Evolutionary conservation across 2,329 filamentous ascomycete genomes (phyloP).

Genomic region (Phyllosticta ampelicida): DNA sequence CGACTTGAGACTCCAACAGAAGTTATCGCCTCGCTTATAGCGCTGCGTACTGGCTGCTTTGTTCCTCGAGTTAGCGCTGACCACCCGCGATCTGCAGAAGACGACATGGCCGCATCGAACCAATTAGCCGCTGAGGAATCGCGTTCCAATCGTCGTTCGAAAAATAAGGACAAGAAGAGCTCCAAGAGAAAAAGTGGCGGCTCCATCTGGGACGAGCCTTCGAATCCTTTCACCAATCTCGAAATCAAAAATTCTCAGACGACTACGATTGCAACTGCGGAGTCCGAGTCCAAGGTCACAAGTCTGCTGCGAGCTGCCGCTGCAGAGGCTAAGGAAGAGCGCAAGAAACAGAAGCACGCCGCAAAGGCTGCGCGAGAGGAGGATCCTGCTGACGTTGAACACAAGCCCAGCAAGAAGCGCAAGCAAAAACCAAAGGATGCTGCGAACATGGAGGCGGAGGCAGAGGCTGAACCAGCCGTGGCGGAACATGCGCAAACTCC

Average conservation of each 20-base stretch:
- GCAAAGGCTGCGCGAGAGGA: neutral
- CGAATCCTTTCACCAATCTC: neutral
- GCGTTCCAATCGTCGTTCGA: neutral
- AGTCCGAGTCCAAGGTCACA: neutral
- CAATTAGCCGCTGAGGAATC: slow-evolving; percentile 2
- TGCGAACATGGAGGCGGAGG: neutral
- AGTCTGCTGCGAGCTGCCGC: neutral
- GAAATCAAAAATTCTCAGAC: neutral
- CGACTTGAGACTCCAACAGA: neutral
- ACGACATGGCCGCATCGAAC: slow-evolving; percentile 11
- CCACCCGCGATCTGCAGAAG: neutral
- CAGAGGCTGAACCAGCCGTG: neutral
- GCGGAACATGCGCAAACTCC: neutral
- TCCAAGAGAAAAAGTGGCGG: slow-evolving; percentile 5
- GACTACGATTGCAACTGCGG: neutral
- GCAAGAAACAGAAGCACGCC: neutral
- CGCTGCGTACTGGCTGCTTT: neutral
- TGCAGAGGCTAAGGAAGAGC: neutral
- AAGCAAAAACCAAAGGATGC: slow-evolving; percentile 5
- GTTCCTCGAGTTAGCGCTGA: neutral
- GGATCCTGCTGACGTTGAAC: neutral
- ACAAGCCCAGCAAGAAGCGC: slow-evolving; percentile 3
- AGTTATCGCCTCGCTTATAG: neutral
- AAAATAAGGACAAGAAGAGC: neutral
- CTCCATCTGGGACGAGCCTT: neutral